Evolutionary conservation across 768 basidiomycete genomes (phyloP).

Genomic region (Mrakia gelida): DNA sequence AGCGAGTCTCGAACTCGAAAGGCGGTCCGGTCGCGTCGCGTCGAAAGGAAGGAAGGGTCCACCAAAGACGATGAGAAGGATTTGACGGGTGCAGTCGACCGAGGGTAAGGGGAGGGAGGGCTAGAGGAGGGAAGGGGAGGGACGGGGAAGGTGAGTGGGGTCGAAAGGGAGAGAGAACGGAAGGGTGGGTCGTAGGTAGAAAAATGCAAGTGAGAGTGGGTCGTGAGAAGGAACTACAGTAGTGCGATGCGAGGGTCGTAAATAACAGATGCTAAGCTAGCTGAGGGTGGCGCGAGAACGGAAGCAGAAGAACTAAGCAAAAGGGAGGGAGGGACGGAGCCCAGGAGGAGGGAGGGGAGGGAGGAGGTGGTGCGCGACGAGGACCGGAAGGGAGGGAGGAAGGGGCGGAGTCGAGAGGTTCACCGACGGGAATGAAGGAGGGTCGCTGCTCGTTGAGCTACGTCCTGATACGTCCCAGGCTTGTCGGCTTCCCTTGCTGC

Average conservation of each 20-base stretch:
- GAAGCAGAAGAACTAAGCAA: neutral
- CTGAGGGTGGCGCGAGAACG: neutral
- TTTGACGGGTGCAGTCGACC: too few species aligned
- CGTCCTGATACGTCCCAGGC: neutral
- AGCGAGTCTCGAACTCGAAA: too few species aligned
- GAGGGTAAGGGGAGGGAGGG: too few species aligned
- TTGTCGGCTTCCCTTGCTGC: neutral
- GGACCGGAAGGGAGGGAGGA: neutral
- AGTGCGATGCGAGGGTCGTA: neutral
- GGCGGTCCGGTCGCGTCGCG: too few species aligned
- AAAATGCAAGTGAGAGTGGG: neutral
- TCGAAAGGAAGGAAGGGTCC: too few species aligned
- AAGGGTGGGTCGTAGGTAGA: too few species aligned
- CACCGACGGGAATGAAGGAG: constrained; percentile 1
- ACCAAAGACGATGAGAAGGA: too few species aligned
- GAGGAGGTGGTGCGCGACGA: neutral
- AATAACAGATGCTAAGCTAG: neutral
- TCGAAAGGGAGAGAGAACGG: too few species aligned
- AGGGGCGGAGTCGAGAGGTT: neutral
- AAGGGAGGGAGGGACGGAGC: neutral
- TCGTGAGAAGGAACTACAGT: neutral
- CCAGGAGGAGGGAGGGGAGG: neutral
- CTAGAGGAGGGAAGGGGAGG: too few species aligned
- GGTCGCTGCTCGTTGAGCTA: constrained; percentile 16
- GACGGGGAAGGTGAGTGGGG: too few species aligned